These are phyloP conservation scores for Zizania palustris DNA, from an alignment of 202 grass and related monocot genomes.

Conservation along the genomic window DNA sequence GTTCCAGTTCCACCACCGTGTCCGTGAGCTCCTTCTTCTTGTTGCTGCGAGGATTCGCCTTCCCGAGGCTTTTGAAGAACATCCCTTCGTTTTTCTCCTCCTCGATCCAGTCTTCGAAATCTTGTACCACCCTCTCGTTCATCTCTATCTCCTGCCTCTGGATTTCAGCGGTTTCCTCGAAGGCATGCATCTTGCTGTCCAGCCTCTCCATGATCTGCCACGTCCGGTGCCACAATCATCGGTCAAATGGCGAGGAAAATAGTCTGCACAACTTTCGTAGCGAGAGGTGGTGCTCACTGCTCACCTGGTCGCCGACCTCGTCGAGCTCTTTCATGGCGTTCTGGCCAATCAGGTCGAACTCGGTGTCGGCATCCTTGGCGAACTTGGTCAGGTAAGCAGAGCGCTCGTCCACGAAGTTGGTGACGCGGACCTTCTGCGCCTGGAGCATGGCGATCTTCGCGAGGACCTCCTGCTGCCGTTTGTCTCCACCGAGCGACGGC, in stretches of 20 bases:
- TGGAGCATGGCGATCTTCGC: constrained; percentile 80
- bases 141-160: constrained; percentile 80
- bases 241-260: constrained; percentile 35
- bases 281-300: constrained; percentile 34
- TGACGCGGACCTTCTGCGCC: constrained; percentile 76
- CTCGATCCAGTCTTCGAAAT: constrained; percentile 83
- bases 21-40: constrained; percentile 50
- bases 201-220: constrained; percentile 81
- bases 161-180: constrained; percentile 69
- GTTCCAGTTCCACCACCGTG: constrained; percentile 49
- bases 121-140: constrained; percentile 79
- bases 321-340: constrained; percentile 79
- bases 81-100: constrained; percentile 76
- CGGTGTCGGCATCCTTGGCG: constrained; percentile 67
- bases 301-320: constrained; percentile 73
- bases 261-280: background rate
- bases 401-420: constrained; percentile 75
- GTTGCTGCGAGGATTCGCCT: constrained; percentile 48
- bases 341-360: constrained; percentile 83
- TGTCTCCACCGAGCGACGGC: constrained; percentile 53
- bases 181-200: constrained; percentile 73
- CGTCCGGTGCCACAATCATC: constrained; percentile 30
- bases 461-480: constrained; percentile 69
- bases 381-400: constrained; percentile 80
- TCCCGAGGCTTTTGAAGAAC: constrained; percentile 88